phyloP scores from a whole-genome alignment of 176 grass and related monocot species.

The Panicum miliaceum region DNA sequence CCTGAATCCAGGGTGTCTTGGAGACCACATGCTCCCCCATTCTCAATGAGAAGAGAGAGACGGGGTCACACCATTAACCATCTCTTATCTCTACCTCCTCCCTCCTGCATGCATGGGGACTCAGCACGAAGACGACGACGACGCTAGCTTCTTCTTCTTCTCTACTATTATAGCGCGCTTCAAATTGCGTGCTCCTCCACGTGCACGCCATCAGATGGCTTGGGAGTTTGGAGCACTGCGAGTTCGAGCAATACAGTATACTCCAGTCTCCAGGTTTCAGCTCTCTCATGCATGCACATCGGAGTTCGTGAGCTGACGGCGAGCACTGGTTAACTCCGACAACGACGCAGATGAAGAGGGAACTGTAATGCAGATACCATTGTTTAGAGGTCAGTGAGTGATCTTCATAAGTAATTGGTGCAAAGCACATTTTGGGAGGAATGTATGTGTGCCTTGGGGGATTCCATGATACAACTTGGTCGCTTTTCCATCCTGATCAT shows the following conservation, averaged over 20 bases:
- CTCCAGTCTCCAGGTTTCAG: not conserved
- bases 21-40: conserved; percentile 32
- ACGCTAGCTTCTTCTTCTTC: not conserved
- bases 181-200: conserved; percentile 40
- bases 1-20: conserved; percentile 29
- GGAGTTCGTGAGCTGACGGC: conserved; percentile 20
- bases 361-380: not conserved
- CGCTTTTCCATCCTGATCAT: no score
- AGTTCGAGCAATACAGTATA: conserved; percentile 44
- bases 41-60: conserved; percentile 22
- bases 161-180: not conserved
- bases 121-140: conserved; percentile 10
- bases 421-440: no score
- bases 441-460: no score
- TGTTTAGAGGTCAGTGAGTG: no score
- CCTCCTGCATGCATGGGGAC: conserved; percentile 28
- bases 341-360: not conserved
- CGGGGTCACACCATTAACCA: not conserved
- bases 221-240: conserved; percentile 48
- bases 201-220: conserved; percentile 40
- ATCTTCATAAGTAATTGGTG: no score
- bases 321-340: not conserved
- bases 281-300: not conserved
- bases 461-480: no score
- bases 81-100: not conserved